Base-by-base conservation (phyloP, 148 eudicot species). In the Oxyria digyna region DNA sequence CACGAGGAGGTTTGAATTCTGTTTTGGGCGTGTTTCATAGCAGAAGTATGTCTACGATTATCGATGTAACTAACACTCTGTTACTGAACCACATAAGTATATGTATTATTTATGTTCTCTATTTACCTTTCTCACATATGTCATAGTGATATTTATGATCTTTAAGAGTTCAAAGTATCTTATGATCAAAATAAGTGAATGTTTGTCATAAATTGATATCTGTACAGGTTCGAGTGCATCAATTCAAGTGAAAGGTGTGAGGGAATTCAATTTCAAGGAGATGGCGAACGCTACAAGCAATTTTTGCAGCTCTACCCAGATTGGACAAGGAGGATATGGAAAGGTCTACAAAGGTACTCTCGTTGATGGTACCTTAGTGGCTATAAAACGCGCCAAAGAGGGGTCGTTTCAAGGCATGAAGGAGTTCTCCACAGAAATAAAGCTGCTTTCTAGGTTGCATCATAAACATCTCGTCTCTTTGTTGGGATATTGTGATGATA, bases 261-360 rank as follows among this genome's bases (percentile, higher is more conserved):
- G 67, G 71, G 81, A 71, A 45, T 90, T 85, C 50, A 76, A 71
- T n/a, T 87, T 69, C 45, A 67, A 67, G 49, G 96, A 87, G 71
- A 71, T 90, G 83, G 72, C 80, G 62, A 69, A 42, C 21, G 96
- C 96, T 12, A 87, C 93, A 37, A 69, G 75, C 62, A 79, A 82
- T 68, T 90, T 90, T 64, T 69, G 74, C 13, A 73, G 52, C 72
- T 77, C 81, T 0, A 55, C 67, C 63, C 68, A 82, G 71, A 81
- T 90, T 43, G 96, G 96, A 21, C 83, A 84, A 80, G 97, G 97
- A 73, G 97, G 97, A 15, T 90, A 90, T 77, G 97, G 97, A 40
- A 90, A n/a, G n/a, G n/a, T n/a, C n/a, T n/a, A n/a, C n/a, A n/a
- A n/a, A n/a, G n/a, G n/a, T n/a, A n/a, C n/a, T 71, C 76, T 90